These are phyloP conservation scores for Kwoniella heveanensis DNA, from an alignment of 768 basidiomycete genomes.

Conservation along the genomic window DNA sequence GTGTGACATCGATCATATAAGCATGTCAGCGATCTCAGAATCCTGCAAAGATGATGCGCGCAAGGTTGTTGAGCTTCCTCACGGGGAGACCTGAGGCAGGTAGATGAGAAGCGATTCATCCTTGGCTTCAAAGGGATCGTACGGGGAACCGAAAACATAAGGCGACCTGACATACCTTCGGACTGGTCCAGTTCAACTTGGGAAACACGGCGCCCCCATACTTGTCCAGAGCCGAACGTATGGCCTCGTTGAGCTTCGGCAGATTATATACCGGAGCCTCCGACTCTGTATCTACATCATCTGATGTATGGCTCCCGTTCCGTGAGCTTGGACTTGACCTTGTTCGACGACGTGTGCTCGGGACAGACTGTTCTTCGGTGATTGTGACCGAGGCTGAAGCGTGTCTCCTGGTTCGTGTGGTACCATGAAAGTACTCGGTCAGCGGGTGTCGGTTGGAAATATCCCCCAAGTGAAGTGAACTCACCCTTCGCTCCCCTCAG, in stretches of 20 bases:
- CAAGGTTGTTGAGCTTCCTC: too few relatives aligned
- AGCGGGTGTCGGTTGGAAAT: too few relatives aligned
- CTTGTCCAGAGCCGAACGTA: constrained; percentile 65
- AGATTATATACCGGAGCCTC: constrained; percentile 61
- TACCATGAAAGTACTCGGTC: too few relatives aligned
- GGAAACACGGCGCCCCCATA: constrained; percentile 84
- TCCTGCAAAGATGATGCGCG: background rate
- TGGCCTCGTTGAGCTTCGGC: constrained; percentile 75
- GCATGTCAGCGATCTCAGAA: constrained; percentile 1
- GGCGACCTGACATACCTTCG: constrained; percentile 63
- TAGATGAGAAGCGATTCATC: too few relatives aligned
- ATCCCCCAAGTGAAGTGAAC: background rate
- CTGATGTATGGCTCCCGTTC: constrained; percentile 11
- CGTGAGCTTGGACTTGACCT: background rate
- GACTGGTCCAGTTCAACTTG: constrained; percentile 95
- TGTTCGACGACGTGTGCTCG: background rate
- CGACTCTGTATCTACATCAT: background rate
- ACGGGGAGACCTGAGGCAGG: too few relatives aligned
- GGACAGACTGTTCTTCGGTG: background rate
- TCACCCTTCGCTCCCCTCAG: constrained; percentile 39
- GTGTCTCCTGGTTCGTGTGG: background rate
- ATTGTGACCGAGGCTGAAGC: background rate
- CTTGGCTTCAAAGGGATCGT: too few relatives aligned
- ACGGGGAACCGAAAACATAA: too few relatives aligned
- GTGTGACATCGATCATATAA: background rate